phyloP scores from a whole-genome alignment of 306 rosid genomes.

The Casuarina equisetifolia region DNA sequence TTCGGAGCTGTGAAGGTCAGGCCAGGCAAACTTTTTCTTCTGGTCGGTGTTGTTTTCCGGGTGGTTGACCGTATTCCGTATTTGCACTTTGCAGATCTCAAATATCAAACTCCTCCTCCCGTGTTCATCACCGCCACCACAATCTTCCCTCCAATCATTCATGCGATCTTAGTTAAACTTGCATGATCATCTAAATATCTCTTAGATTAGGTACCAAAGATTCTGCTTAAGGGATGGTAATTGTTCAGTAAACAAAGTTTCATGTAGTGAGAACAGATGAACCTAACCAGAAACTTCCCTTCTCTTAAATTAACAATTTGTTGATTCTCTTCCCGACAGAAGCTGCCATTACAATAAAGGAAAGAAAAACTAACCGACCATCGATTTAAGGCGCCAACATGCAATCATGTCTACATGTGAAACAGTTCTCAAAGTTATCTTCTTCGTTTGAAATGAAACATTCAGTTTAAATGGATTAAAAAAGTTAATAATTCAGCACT shows the following conservation, averaged over 20 bases:
- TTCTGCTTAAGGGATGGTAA: no score
- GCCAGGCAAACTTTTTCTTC: no score
- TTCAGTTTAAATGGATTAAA: conserved; percentile 8
- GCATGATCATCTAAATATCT: no score
- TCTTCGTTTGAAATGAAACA: conserved; percentile 28
- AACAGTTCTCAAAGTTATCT: not conserved
- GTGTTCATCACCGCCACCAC: not conserved
- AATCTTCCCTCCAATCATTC: not conserved
- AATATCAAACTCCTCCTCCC: not conserved
- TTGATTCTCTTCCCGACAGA: no score
- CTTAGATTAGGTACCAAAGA: no score
- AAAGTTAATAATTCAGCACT: conserved; percentile 30
- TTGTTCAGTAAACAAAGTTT: no score
- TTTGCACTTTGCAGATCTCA: not conserved
- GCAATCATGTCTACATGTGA: conserved; percentile 43
- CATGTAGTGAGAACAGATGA: no score
- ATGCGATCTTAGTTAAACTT: no score
- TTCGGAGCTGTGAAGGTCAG: no score
- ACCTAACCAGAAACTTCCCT: no score
- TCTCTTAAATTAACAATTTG: no score
- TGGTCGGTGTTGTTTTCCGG: no score
- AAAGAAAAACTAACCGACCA: conserved; percentile 21
- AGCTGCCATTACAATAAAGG: not conserved
- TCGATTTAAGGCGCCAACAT: conserved; percentile 36
- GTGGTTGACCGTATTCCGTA: not conserved